A percentile compares a stretch with the other conserved stretches of the same genome.
Evolutionary conservation across 352 stramenopile genomes (phyloP).

Genomic region (Blastocystis sp.): DNA sequence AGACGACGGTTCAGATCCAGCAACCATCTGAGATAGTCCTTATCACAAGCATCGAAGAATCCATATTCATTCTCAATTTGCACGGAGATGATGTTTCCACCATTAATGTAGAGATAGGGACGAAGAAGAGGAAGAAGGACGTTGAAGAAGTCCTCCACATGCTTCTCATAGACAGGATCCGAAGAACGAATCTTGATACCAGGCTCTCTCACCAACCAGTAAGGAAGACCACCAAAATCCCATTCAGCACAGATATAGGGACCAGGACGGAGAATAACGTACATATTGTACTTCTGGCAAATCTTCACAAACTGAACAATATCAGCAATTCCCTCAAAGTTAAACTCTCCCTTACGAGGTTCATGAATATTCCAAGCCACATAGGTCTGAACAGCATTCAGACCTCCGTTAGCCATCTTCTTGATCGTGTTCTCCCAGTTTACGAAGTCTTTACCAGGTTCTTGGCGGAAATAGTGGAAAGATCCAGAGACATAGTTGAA

Average conservation of each 20-base stretch:
- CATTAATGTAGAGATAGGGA: constrained; percentile 67
- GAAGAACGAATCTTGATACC: constrained; percentile 67
- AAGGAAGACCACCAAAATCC: constrained; percentile 71
- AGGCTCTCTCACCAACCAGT: constrained; percentile 68
- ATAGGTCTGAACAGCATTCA: constrained; percentile 71
- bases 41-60: constrained; percentile 62
- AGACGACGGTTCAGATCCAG: constrained; percentile 61
- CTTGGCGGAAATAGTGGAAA: constrained; percentile 64
- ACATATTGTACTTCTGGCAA: constrained; percentile 65
- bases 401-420: constrained; percentile 63
- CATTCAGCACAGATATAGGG: constrained; percentile 73
- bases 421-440: constrained; percentile 63
- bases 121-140: constrained; percentile 66
- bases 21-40: constrained; percentile 64
- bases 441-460: constrained; percentile 33
- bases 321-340: constrained; percentile 64
- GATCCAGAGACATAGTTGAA: constrained; percentile 62
- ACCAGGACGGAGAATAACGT: constrained; percentile 70
- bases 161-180: constrained; percentile 67
- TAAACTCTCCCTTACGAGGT: constrained; percentile 64
- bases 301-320: constrained; percentile 63
- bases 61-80: constrained; percentile 75
- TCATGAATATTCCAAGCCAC: constrained; percentile 70
- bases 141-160: constrained; percentile 67
- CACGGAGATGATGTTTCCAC: constrained; percentile 69